Evolutionary conservation across 2,329 filamentous ascomycete genomes (phyloP), one percentile per base, ranked within the genome.

Genomic region (Coniochaeta hoffmannii): DNA sequence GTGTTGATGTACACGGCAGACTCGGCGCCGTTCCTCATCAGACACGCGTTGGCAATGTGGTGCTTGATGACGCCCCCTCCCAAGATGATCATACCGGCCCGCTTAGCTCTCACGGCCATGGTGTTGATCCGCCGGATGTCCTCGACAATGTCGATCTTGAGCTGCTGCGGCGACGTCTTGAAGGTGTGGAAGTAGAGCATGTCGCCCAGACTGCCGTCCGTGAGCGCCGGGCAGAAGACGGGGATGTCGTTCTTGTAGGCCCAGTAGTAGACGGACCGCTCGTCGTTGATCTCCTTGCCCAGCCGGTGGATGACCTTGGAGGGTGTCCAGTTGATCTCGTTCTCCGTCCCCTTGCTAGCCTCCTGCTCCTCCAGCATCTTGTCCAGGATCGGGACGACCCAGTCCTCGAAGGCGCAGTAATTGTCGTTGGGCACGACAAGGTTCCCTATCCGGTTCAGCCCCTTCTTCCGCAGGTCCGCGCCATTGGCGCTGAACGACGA

Each of bases 141-240:
- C 66, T 95, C 89, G 22, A 97, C 90, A 57, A 97, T 90, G 69
- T 97, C 94, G 58, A 97, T 83, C 56, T 86, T 84, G 41, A 99
- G 79, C 70, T 93, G 88, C 58, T 77, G 75, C 3, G 93, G 93
- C 1, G 89, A 92, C 0, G 89, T 74, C 69, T 93, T 94, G 81
- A 91, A 99, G 1, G 92, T 96, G 74, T 99, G 93, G 71, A 99
- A 97, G 73, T 97, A 97, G 38, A 99, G 78, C 94, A 99, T 99
- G 70, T 99, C 94, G 5, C 94, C 94, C 19, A 99, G 74, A 63
- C 90, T 96, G 17, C 94, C 94, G 66, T 99, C 94, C 0, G 94
- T 99, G 64, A 99, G 76, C 6, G 94, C 94, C 0, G 94, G 94
- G 67, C 93, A 97, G 76, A 99, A 99, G 15, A 99, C 88, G 1